A percentile compares a stretch with the other conserved stretches of the same genome.
phyloP scores from a whole-genome alignment of 768 basidiomycete species.

The Collybia sp. region DNA sequence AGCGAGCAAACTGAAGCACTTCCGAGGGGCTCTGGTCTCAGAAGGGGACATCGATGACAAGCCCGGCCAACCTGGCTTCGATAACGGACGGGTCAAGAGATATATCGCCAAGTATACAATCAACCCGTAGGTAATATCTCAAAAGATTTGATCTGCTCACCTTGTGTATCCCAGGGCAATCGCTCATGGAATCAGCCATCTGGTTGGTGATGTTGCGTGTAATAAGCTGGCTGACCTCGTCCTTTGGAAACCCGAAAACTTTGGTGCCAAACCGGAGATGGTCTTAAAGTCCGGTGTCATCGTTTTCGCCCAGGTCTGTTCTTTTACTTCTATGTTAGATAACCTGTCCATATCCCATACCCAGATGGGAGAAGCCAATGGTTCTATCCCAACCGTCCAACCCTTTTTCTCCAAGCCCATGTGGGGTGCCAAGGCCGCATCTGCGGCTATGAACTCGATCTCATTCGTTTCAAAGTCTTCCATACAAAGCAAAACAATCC shows the following conservation, averaged over 20 bases:
- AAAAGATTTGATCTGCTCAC: background rate
- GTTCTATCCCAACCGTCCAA: constrained; percentile 93
- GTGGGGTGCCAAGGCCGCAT: constrained; percentile 82
- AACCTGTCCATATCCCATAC: constrained; percentile 2
- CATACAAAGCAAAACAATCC: constrained; percentile 52
- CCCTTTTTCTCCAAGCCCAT: constrained; percentile 84
- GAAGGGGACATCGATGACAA: constrained; percentile 66
- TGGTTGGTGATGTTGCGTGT: constrained; percentile 78
- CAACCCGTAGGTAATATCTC: constrained; percentile 70
- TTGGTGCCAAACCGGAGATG: constrained; percentile 91
- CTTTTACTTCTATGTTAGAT: background rate
- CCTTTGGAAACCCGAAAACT: constrained; percentile 91
- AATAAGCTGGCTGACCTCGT: constrained; percentile 92
- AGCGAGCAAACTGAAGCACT: constrained; percentile 87
- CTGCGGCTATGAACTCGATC: constrained; percentile 82
- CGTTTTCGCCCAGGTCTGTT: constrained; percentile 76
- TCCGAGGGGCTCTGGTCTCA: constrained; percentile 64
- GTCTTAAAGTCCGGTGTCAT: constrained; percentile 95
- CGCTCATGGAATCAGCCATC: constrained; percentile 85
- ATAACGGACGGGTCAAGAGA: constrained; percentile 91
- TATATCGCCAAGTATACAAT: constrained; percentile 97
- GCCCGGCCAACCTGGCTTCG: constrained; percentile 21
- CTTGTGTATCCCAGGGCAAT: constrained; percentile 59
- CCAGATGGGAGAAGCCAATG: constrained; percentile 97
- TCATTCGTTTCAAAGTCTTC: constrained; percentile 82